Evolutionary conservation across 768 basidiomycete genomes (phyloP).

Genomic region (Lentinula sp.): DNA sequence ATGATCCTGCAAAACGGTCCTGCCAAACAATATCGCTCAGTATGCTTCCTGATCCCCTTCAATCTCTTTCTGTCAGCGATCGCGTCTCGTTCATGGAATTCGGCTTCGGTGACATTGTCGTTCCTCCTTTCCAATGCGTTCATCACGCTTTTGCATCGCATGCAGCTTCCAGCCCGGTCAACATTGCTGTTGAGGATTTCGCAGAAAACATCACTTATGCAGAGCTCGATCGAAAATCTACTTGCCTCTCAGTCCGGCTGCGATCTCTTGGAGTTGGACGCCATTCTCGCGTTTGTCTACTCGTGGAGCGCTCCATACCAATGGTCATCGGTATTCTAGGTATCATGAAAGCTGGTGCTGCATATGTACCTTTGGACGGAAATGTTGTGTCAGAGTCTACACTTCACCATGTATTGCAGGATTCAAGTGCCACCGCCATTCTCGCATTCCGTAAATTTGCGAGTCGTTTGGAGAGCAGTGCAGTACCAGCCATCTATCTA

Average conservation of each 20-base stretch:
- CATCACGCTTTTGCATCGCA: slow-evolving; percentile 52
- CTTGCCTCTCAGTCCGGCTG: slow-evolving; percentile 38
- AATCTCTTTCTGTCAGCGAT: slow-evolving; percentile 33
- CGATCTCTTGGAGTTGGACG: slow-evolving; percentile 35
- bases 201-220: slow-evolving; percentile 41
- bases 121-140: slow-evolving; percentile 39
- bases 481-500: slow-evolving; percentile 22
- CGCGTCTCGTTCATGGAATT: slow-evolving; percentile 37
- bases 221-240: slow-evolving; percentile 43
- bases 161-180: slow-evolving; percentile 32
- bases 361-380: slow-evolving; percentile 56
- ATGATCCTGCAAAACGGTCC: background rate
- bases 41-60: slow-evolving; percentile 9
- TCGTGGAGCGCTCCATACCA: slow-evolving; percentile 47
- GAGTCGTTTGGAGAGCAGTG: slow-evolving; percentile 24
- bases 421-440: slow-evolving; percentile 37
- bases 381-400: slow-evolving; percentile 51
- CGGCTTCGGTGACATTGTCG: slow-evolving; percentile 32
- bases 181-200: slow-evolving; percentile 45
- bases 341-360: slow-evolving; percentile 50
- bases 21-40: background rate
- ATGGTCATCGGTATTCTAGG: slow-evolving; percentile 51
- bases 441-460: slow-evolving; percentile 37
- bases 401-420: slow-evolving; percentile 42
- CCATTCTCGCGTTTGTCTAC: slow-evolving; percentile 48